Conservation (phyloP, 2,329 filamentous ascomycete species). For the Waltergamsia citrina region DNA sequence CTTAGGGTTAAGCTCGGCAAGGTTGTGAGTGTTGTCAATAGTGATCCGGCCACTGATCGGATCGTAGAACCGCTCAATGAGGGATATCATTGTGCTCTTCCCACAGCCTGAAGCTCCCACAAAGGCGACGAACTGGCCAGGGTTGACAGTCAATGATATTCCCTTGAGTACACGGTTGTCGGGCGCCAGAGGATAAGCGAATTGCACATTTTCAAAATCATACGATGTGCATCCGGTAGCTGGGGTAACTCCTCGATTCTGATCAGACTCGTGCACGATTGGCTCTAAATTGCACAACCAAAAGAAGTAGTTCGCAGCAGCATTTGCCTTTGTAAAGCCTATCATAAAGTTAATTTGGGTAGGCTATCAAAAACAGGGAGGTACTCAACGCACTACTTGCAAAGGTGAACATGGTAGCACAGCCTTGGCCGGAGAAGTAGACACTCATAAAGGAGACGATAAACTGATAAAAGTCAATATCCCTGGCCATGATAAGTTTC, state of each 20-base stretch:
- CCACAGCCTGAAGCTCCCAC: constrained; percentile 48
- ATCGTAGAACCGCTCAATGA: constrained; percentile 36
- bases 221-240: constrained; percentile 17
- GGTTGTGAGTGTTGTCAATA: constrained; percentile 32
- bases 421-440: constrained; percentile 19
- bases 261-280: constrained; percentile 16
- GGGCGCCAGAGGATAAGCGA: constrained; percentile 38
- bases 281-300: constrained; percentile 17
- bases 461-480: constrained; percentile 26
- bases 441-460: constrained; percentile 32
- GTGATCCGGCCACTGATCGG: constrained; percentile 32
- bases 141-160: constrained; percentile 15
- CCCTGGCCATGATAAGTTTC: constrained; percentile 11
- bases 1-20: constrained; percentile 31
- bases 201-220: constrained; percentile 35
- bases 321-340: constrained; percentile 28
- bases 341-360: neutral
- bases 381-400: constrained; percentile 18
- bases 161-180: constrained; percentile 18
- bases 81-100: constrained; percentile 51
- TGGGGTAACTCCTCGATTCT: constrained; percentile 13
- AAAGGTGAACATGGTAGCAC: constrained; percentile 16
- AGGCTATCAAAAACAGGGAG: neutral
- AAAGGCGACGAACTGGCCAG: constrained; percentile 41
- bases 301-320: constrained; percentile 26